phyloP scores from a whole-genome alignment of 108 stramenopile species.

The Cyclotella atomus region DNA sequence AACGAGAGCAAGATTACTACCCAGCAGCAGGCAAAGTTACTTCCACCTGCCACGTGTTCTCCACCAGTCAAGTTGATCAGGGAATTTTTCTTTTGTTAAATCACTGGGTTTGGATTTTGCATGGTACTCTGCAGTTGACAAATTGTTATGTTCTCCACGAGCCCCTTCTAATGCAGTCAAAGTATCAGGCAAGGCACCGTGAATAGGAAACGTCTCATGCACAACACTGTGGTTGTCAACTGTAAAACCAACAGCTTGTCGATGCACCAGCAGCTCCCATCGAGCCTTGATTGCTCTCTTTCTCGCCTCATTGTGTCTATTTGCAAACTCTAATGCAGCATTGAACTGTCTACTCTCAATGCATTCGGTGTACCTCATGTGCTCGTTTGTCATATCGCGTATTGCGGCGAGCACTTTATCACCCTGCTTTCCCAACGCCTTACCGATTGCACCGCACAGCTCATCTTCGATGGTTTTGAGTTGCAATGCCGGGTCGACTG shows the following conservation, averaged over 20 bases:
- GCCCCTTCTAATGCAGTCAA: conserved; percentile 9
- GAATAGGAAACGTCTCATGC: conserved; percentile 70
- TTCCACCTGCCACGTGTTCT: conserved; percentile 72
- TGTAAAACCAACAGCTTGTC: conserved; percentile 84
- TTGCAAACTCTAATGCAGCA: conserved; percentile 46
- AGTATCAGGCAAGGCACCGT: conserved; percentile 50
- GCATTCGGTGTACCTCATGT: conserved; percentile 35
- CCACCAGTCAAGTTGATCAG: conserved; percentile 87
- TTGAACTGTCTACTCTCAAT: conserved; percentile 19
- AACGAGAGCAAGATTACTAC: too few relatives aligned
- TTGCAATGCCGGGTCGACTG: conserved; percentile 73
- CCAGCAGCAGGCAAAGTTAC: too few relatives aligned
- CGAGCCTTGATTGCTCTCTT: conserved; percentile 65
- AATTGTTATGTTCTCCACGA: background rate
- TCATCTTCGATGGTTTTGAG: conserved; percentile 86
- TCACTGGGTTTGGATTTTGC: conserved; percentile 16
- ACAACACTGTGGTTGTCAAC: conserved; percentile 80
- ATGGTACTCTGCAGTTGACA: background rate
- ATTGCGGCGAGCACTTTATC: conserved; percentile 63
- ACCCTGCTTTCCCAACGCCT: conserved; percentile 79
- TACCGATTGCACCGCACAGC: conserved; percentile 77
- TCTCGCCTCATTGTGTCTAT: conserved; percentile 66
- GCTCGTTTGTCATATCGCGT: conserved; percentile 57
- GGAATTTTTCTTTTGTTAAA: conserved; percentile 33
- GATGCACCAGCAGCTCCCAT: conserved; percentile 88